Evolutionary conservation across 371 early-diverging fungal species (phyloP).

Genomic region (Rhizomucor miehei): DNA sequence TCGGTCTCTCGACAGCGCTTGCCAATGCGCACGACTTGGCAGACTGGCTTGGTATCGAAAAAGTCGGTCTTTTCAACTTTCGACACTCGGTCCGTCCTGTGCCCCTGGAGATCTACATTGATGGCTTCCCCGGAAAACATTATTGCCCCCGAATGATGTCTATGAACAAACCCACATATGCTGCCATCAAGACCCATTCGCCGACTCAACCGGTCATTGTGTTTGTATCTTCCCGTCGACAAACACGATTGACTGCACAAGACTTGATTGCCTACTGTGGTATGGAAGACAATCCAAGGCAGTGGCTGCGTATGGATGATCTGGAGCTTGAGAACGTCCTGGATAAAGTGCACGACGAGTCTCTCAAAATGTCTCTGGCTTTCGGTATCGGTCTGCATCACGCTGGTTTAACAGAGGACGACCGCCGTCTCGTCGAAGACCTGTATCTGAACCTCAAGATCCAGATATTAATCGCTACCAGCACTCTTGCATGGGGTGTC

Average conservation of each 20-base stretch:
- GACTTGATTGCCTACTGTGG: constrained; percentile 91
- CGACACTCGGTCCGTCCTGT: constrained; percentile 94
- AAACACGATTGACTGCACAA: constrained; percentile 92
- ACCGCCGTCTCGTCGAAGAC: constrained; percentile 91
- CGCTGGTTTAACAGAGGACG: constrained; percentile 91
- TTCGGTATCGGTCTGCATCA: constrained; percentile 99
- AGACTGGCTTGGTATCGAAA: constrained; percentile 91
- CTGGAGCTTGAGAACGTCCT: constrained; percentile 73
- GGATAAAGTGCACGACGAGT: constrained; percentile 71
- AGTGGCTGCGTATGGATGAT: constrained; percentile 87
- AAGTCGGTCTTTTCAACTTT: constrained; percentile 90
- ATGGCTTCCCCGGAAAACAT: constrained; percentile 94
- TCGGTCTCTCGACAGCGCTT: constrained; percentile 97
- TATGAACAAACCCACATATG: constrained; percentile 96
- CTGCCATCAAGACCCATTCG: constrained; percentile 91
- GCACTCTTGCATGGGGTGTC: constrained; percentile 99
- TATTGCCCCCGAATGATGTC: constrained; percentile 95
- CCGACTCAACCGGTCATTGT: constrained; percentile 92
- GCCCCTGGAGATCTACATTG: constrained; percentile 94
- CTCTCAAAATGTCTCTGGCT: constrained; percentile 75
- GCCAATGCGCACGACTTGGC: constrained; percentile 97
- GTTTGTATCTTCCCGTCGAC: constrained; percentile 96
- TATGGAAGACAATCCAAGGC: constrained; percentile 87
- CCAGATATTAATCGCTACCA: constrained; percentile 94
- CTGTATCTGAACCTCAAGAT: constrained; percentile 92